Evolutionary conservation across 2,329 filamentous ascomycete species (phyloP), one percentile per base, ranked within the genome.

Genomic region (Microsporum ferrugineum): DNA sequence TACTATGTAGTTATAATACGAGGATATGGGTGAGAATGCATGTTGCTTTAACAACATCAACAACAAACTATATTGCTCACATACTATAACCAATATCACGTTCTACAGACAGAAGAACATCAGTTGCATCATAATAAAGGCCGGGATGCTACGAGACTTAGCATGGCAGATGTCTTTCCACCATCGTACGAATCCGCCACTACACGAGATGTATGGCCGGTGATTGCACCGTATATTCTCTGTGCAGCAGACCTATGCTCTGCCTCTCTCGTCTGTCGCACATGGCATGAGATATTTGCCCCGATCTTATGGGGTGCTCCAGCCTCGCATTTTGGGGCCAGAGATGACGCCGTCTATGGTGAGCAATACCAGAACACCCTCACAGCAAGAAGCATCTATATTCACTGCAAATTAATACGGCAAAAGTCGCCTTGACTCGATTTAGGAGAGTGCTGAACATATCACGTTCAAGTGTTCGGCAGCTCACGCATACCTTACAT

Each of bases 231-330:
- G 14, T 84, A 84, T 65, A 77, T 85, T 3, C 75, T 77, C 0
- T 83, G 82, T 2, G 75, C 76, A 34, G 75, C 76, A 34, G 80
- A 83, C 62, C 75, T 85, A 3, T 84, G 80, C 64, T 76, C 81
- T 29, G 78, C 77, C 5, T 79, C 79, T 3, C 71, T 84, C 33
- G 82, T 85, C 6, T 83, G 79, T 66, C 78, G 73, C 60, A 73
- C 75, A 74, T 85, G 83, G 82, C 80, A 85, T 66, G 67, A 72
- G 33, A 78, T 80, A n/a, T 84, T 85, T 65, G 76, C 79, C 59
- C 81, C 81, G 1, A 78, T 81, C 64, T 75, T 86, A 1, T 86
- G 83, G 83, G 83, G 83, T 14, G 80, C 82, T 66, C 83, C 83
- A 23, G 82, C 83, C 0, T 84, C 82, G 6, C 82, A 85, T 69